Percentiles rank a stretch among this genome's conserved stretches.
Conservation (phyloP, 495 filamentous ascomycete genomes). For the Neurospora sp. region DNA sequence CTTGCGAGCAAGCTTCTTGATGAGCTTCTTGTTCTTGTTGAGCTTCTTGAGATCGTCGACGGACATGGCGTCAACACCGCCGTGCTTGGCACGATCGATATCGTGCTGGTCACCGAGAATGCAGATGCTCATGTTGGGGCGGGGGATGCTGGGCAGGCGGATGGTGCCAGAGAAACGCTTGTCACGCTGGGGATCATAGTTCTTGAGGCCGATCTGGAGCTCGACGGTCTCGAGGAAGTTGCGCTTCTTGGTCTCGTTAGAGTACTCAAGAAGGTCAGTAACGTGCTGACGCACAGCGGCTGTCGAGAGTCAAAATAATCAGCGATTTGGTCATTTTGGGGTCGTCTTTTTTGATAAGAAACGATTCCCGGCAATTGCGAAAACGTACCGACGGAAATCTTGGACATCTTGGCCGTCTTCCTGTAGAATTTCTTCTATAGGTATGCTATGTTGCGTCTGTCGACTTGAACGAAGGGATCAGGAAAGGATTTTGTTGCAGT, state of each 20-base stretch:
- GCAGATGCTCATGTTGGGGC: constrained; percentile 92
- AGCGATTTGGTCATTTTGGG: constrained; percentile 5
- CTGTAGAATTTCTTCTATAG: constrained; percentile 47
- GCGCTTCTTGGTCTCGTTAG: constrained; percentile 94
- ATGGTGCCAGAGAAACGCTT: constrained; percentile 99
- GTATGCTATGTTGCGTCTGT: constrained; percentile 53
- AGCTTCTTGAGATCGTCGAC: constrained; percentile 98
- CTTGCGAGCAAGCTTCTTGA: constrained; percentile 99
- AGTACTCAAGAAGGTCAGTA: constrained; percentile 83
- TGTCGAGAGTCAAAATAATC: constrained; percentile 24
- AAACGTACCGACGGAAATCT: constrained; percentile 58
- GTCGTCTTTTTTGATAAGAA: neutral
- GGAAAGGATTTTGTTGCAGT: constrained; percentile 7
- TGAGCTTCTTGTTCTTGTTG: constrained; percentile 99
- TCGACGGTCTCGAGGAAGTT: constrained; percentile 70
- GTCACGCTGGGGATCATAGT: constrained; percentile 99
- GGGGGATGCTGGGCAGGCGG: constrained; percentile 80
- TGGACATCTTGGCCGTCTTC: constrained; percentile 49
- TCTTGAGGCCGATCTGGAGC: constrained; percentile 99
- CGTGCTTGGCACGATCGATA: constrained; percentile 98
- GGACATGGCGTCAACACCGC: constrained; percentile 93
- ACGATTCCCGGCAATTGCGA: neutral
- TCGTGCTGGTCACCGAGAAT: constrained; percentile 99
- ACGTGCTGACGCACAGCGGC: constrained; percentile 96
- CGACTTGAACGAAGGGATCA: constrained; percentile 4